Percentiles rank a stretch among this genome's conserved stretches.
Conservation (phyloP, 352 stramenopile genomes). For the Phytopythium chamaehyphon region DNA sequence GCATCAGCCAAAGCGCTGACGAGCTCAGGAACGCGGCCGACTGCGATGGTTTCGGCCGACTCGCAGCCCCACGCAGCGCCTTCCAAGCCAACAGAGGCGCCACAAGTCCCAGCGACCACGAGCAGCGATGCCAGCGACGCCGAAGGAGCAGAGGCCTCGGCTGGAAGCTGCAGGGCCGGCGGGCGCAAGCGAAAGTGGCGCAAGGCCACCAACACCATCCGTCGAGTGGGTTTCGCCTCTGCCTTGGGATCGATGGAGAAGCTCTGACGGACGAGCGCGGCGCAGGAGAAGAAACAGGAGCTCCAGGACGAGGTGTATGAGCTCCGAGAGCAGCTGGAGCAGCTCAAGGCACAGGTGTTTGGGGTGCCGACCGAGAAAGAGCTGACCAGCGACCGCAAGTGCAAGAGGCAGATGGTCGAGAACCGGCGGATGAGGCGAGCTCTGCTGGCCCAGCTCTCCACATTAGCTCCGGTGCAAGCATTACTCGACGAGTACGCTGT, state of each 20-base stretch:
- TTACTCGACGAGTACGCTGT: slow-evolving; percentile 15
- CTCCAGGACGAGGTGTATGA: slow-evolving; percentile 14
- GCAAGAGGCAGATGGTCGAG: neutral
- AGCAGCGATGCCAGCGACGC: neutral
- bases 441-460: slow-evolving; percentile 10
- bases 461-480: slow-evolving; percentile 12
- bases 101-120: too few relatives aligned
- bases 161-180: too few relatives aligned
- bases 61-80: too few relatives aligned
- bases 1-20: too few relatives aligned
- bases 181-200: slow-evolving; percentile 13
- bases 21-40: too few relatives aligned
- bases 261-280: neutral
- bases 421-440: neutral
- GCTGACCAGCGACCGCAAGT: slow-evolving; percentile 3
- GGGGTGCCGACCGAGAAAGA: neutral
- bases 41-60: too few relatives aligned
- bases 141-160: too few relatives aligned
- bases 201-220: slow-evolving; percentile 24
- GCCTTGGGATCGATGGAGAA: neutral
- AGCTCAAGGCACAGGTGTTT: slow-evolving; percentile 11
- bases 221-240: neutral
- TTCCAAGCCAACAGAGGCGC: too few relatives aligned
- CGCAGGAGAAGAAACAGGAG: slow-evolving; percentile 17
- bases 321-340: slow-evolving; percentile 15